A percentile compares a stretch with the other conserved stretches of the same genome.
These are phyloP conservation scores for Dipteronia dyeriana DNA, from an alignment of 345 rosid genomes.

Conservation along the genomic window DNA sequence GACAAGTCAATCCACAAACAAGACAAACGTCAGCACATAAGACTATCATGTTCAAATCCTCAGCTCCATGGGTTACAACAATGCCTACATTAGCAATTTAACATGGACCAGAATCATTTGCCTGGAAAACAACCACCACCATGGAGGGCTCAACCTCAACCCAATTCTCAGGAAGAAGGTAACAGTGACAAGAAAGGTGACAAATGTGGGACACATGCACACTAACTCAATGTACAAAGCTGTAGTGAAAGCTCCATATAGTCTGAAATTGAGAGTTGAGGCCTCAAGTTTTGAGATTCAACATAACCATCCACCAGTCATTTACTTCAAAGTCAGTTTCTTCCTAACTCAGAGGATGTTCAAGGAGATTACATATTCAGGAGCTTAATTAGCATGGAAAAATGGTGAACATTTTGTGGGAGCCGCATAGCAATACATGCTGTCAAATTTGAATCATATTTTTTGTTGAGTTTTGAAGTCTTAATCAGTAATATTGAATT, in stretches of 20 bases:
- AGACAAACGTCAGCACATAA: constrained; percentile 32
- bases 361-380: constrained; percentile 52
- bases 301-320: constrained; percentile 22
- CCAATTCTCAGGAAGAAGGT: constrained; percentile 41
- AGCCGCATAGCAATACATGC: no score
- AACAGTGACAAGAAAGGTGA: constrained; percentile 46
- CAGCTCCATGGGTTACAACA: constrained; percentile 41
- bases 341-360: constrained; percentile 24
- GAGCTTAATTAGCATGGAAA: constrained; percentile 61
- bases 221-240: constrained; percentile 42
- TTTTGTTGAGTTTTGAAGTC: no score
- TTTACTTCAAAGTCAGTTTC: constrained; percentile 44
- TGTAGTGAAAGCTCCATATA: constrained; percentile 37
- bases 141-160: constrained; percentile 35
- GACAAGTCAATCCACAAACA: constrained; percentile 43
- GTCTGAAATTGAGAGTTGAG: constrained; percentile 41
- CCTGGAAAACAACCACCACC: constrained; percentile 18
- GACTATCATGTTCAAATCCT: constrained; percentile 41
- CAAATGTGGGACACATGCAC: constrained; percentile 43
- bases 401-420: constrained; percentile 48
- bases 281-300: constrained; percentile 44
- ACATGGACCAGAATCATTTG: constrained; percentile 33
- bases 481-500: no score
- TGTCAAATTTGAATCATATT: no score
- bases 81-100: constrained; percentile 34